Evolutionary conservation across 352 stramenopile genomes (phyloP).

Genomic region (Phytophthora meadii): DNA sequence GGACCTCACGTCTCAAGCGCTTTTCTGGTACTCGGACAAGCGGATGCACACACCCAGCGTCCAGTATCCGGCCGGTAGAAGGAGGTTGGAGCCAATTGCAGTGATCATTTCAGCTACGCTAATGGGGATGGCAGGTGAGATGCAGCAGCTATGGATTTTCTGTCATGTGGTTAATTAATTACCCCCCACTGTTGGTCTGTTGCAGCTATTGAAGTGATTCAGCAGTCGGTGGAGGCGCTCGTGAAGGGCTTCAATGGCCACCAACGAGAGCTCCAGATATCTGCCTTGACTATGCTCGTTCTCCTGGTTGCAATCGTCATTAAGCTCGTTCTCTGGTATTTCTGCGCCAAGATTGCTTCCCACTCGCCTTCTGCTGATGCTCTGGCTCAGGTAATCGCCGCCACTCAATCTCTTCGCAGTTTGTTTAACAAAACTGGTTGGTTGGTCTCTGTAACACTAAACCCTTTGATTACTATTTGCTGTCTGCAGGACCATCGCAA

Average conservation of each 20-base stretch:
- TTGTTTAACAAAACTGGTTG: conserved; percentile 7
- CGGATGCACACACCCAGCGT: conserved; percentile 88
- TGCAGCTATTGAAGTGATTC: conserved; percentile 93
- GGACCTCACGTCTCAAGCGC: conserved; percentile 93
- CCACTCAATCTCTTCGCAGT: conserved; percentile 1
- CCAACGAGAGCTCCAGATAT: conserved; percentile 75
- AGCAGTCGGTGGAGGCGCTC: conserved; percentile 90
- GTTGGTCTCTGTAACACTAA: conserved; percentile 2
- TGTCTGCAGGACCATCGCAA: conserved; percentile 95
- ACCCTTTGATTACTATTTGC: background rate
- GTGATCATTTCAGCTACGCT: conserved; percentile 97
- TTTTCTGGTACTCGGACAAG: conserved; percentile 96
- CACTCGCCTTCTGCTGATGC: conserved; percentile 78
- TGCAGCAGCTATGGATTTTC: background rate
- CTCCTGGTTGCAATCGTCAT: conserved; percentile 76
- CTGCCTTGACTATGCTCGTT: conserved; percentile 67
- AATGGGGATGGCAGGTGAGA: conserved; percentile 94
- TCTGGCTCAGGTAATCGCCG: conserved; percentile 62
- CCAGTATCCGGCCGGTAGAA: conserved; percentile 94
- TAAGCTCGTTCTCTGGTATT: conserved; percentile 85
- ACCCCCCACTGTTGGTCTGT: conserved; percentile 1
- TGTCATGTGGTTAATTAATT: too few species aligned
- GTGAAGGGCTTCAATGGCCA: conserved; percentile 69
- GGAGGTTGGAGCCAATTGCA: conserved; percentile 94
- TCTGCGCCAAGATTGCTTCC: conserved; percentile 73